A percentile compares a stretch with the other conserved stretches of the same genome.
Evolutionary conservation across 164 flowering plant species (phyloP).

Genomic region (Dillenia suffruticosa): DNA sequence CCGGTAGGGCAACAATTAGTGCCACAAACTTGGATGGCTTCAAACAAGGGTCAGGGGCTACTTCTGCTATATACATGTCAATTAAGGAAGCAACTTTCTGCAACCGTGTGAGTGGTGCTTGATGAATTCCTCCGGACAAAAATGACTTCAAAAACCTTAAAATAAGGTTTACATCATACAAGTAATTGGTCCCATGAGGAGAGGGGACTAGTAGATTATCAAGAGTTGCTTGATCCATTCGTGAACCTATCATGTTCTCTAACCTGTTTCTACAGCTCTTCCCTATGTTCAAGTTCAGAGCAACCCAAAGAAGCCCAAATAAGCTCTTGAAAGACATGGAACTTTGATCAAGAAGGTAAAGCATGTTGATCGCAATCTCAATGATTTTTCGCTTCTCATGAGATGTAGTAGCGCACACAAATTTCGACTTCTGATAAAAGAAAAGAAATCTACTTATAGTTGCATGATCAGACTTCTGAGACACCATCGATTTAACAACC

Average conservation of each 20-base stretch:
- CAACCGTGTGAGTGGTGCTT: slow-evolving; percentile 22
- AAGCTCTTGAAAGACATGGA: slow-evolving; percentile 54
- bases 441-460: slow-evolving; percentile 51
- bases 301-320: slow-evolving; percentile 45
- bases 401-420: slow-evolving; percentile 11
- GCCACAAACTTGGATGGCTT: slow-evolving; percentile 63
- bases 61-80: slow-evolving; percentile 64
- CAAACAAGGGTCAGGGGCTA: slow-evolving; percentile 65
- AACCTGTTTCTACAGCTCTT: slow-evolving; percentile 36
- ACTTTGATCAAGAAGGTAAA: slow-evolving; percentile 45
- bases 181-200: slow-evolving; percentile 31
- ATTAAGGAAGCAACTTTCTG: slow-evolving; percentile 52
- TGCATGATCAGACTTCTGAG: slow-evolving; percentile 42
- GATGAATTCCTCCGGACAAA: slow-evolving; percentile 20
- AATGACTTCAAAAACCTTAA: slow-evolving; percentile 59
- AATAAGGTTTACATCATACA: slow-evolving; percentile 71
- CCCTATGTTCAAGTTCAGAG: slow-evolving; percentile 33
- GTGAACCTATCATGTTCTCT: slow-evolving; percentile 67
- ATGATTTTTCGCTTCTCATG: slow-evolving; percentile 37
- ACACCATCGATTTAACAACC: slow-evolving; percentile 32
- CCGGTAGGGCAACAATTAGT: slow-evolving; percentile 54
- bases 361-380: slow-evolving; percentile 37
- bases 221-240: slow-evolving; percentile 62
- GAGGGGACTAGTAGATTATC: slow-evolving; percentile 75
- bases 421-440: slow-evolving; percentile 51